These are phyloP conservation scores for Diplodia seriata DNA, from an alignment of 2,329 filamentous ascomycete species.

Conservation along the genomic window DNA sequence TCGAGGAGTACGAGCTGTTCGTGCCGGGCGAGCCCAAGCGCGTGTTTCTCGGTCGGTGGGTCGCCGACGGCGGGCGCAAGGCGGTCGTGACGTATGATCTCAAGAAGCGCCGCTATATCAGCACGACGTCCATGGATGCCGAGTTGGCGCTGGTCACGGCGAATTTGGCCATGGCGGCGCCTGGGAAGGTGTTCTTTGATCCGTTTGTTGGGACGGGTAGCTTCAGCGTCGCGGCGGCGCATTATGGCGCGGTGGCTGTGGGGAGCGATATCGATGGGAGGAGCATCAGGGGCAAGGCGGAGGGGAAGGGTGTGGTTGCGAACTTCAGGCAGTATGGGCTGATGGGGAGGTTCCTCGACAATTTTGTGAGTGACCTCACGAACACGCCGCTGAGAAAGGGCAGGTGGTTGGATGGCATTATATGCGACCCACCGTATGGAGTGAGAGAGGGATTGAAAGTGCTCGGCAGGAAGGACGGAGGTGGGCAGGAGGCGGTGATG, in stretches of 20 bases:
- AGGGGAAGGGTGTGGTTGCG: slow-evolving; percentile 62
- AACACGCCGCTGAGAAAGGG: slow-evolving; percentile 74
- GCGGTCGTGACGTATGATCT: slow-evolving; percentile 78
- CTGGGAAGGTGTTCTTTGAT: slow-evolving; percentile 89
- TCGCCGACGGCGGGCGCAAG: slow-evolving; percentile 72
- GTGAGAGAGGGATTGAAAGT: slow-evolving; percentile 92
- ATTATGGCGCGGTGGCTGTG: slow-evolving; percentile 83
- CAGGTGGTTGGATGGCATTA: slow-evolving; percentile 81
- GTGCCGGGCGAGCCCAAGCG: slow-evolving; percentile 62
- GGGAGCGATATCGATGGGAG: slow-evolving; percentile 95
- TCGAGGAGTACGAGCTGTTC: slow-evolving; percentile 76
- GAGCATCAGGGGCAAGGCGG: slow-evolving; percentile 74
- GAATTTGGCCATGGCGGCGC: slow-evolving; percentile 82
- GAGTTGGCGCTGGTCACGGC: slow-evolving; percentile 91
- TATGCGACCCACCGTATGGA: slow-evolving; percentile 96
- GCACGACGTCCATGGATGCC: slow-evolving; percentile 96
- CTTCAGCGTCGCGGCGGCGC: slow-evolving; percentile 86
- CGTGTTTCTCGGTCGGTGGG: slow-evolving; percentile 74
- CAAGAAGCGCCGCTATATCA: slow-evolving; percentile 93
- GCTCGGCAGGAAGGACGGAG: slow-evolving; percentile 73
- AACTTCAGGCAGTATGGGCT: slow-evolving; percentile 89
- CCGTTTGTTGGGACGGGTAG: slow-evolving; percentile 96
- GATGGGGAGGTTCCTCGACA: slow-evolving; percentile 70
- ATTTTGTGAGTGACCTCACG: slow-evolving; percentile 85
- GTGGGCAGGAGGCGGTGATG: slow-evolving; percentile 61